A percentile compares a stretch with the other conserved stretches of the same genome.
Conservation (phyloP, 371 early-diverging fungal species). For the Funneliformis caledonium region DNA sequence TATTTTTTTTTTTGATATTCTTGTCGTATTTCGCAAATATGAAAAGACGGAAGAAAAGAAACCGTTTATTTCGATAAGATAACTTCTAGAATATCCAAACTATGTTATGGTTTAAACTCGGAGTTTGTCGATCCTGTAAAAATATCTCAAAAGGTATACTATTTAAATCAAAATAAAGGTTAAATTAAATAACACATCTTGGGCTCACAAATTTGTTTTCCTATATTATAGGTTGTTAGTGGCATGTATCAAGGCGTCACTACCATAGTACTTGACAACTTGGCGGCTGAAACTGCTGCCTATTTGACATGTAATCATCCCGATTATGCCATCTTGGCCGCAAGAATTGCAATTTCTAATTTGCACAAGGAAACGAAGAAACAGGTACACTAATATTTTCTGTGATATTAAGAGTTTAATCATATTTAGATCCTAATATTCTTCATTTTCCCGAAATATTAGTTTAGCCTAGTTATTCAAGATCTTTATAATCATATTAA, state of each 20-base stretch:
- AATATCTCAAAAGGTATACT: conserved; percentile 86
- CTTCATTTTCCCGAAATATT: too few relatives aligned
- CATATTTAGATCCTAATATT: neutral
- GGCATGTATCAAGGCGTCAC: conserved; percentile 98
- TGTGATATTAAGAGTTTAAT: neutral
- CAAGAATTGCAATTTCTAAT: conserved; percentile 97
- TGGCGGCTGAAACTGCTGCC: conserved; percentile 98
- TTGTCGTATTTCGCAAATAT: too few relatives aligned
- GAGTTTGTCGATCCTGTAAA: conserved; percentile 90
- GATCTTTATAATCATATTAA: conserved; percentile 86
- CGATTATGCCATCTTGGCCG: conserved; percentile 97
- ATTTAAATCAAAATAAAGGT: neutral
- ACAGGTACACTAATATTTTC: conserved; percentile 43
- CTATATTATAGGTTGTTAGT: conserved; percentile 70
- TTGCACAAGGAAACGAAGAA: conserved; percentile 96
- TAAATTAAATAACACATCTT: neutral
- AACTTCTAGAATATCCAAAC: conserved; percentile 72
- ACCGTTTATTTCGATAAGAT: conserved; percentile 93
- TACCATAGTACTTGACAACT: conserved; percentile 95
- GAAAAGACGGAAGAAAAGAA: conserved; percentile 76
- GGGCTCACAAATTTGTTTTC: neutral
- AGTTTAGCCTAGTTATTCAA: conserved; percentile 66
- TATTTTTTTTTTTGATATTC: too few relatives aligned
- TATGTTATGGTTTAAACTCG: conserved; percentile 93
- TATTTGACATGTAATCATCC: conserved; percentile 98